Evolutionary conservation across 192 early-diverging fungal genomes (phyloP), one percentile per base, ranked within the genome.

Genomic region (Coemansia sp.): DNA sequence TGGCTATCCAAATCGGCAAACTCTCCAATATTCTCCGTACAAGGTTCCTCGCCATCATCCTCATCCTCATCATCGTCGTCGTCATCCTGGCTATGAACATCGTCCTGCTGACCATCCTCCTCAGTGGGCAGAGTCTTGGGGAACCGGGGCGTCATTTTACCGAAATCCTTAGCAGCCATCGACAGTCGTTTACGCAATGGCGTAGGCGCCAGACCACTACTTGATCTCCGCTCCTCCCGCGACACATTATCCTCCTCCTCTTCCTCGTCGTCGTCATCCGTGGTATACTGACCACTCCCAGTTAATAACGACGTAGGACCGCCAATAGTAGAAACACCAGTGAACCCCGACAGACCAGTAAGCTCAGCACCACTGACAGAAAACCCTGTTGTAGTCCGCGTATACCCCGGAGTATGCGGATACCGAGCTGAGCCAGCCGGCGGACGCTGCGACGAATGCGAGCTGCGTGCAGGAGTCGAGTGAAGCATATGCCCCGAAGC

Each of bases 1-100:
- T 82, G 80, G 46, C 66, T 69, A 16, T 82, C 80, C 18, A 82
- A 36, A 1, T 74, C 72, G 1, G 52, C 75, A 72, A 82, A 82
- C 69, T 82, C 80, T 27, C 75, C 80, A 52, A 82, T 82, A 33
- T 82, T 82, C 40, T 82, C 75, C 0, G 80, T 82, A 40, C 74
- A 76, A 41, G 80, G 75, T 16, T 82, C 80, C 1, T 77, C 75
- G 11, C 67, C 80, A 18, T 77, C 80, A 8, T 82, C 80, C 3
- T 74, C 75, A 0, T 57, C 79, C 0, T 72, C 78, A 0, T 66
- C 74, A 2, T 75, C 70, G 2, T 82, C 79, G 1, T 80, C 73
- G 7, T 55, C 31, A 16, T 4, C 5, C 0, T 34, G 10, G 34
- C 29, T 60, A 34, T 64, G 31, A 7, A 13, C 42, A 18, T 31